Evolutionary conservation across 371 early-diverging fungal species (phyloP), one percentile per base, ranked within the genome.

Genomic region (Mucor piriformis): DNA sequence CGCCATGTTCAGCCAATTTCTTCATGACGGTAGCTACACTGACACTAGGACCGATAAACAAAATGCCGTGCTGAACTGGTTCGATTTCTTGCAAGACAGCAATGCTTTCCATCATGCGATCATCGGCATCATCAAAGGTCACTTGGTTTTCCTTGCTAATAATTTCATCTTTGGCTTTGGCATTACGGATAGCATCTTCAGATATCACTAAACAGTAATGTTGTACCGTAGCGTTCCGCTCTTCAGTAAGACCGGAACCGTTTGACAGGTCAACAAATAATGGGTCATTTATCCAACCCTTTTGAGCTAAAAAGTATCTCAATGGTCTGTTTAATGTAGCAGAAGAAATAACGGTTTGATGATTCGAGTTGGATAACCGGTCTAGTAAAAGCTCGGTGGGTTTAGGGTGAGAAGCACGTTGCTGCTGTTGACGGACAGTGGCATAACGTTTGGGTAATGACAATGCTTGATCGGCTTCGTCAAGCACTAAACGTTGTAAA

Each of bases 401-500:
- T 47, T 85, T 83, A 4, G 92, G 91, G 63, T 93, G 89, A 0
- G 47, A 37, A n/a, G 69, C 50, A 2, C 88, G 76, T 21, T 76
- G 75, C 13, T 48, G 33, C 42, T 84, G 77, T 48, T 83, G 68
- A 15, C 69, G 75, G 12, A 75, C 44, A 1, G 87, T 68, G 0
- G 85, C 89, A 64, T 79, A 87, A 0, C 91, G 78, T 49, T 69
- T 69, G 2, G 85, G 86, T 2, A 88, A 65, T 16, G 81, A 67
- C 11, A 92, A 69, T 13, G 91, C 79, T 66, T 87, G 85, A 60
- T 94, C 94, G 0, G 83, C 89, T 63, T 93, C 94, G 56, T 93
- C 94, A 32, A 94, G 50, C 0, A 89, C 77, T 3, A 93, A 49
- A 2, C 80, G 78, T 35, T 88, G 79, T 10, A 91, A n/a, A n/a